Percentiles rank a stretch among this genome's conserved stretches.
These are phyloP conservation scores for Solanum neorickii DNA, from an alignment of 257 asterid species.

Conservation along the genomic window DNA sequence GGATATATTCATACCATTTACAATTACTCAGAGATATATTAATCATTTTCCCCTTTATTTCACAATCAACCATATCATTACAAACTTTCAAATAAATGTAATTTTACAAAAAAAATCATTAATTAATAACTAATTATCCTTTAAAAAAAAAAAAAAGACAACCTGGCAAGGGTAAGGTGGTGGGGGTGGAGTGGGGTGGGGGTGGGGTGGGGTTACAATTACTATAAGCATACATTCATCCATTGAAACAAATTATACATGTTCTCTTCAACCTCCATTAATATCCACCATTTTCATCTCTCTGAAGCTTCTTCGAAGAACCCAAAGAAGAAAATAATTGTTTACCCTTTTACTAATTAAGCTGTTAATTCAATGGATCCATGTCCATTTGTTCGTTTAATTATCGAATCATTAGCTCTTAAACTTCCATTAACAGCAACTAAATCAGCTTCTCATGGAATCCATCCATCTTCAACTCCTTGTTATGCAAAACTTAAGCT, in stretches of 20 bases:
- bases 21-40: too few species aligned
- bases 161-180: not conserved
- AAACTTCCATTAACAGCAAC: slow-evolving; percentile 45
- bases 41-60: too few species aligned
- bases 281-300: not conserved
- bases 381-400: slow-evolving; percentile 76
- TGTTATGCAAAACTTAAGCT: slow-evolving; percentile 73
- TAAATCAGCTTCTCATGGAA: slow-evolving; percentile 40
- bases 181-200: not conserved
- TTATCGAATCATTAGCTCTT: slow-evolving; percentile 56
- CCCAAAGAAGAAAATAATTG: not conserved
- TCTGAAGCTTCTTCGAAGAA: not conserved
- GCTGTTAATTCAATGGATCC: slow-evolving; percentile 53
- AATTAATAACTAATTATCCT: not conserved
- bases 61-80: not conserved
- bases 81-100: not conserved
- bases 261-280: not conserved
- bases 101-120: too few species aligned
- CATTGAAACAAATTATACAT: not conserved
- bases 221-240: not conserved
- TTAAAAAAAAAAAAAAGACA: not conserved
- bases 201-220: not conserved
- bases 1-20: too few species aligned
- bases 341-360: not conserved
- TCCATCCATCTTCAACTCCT: slow-evolving; percentile 71